Evolutionary conservation across 2,329 filamentous ascomycete species (phyloP), one percentile per base, ranked within the genome.

Genomic region (Anthostomella pinea): DNA sequence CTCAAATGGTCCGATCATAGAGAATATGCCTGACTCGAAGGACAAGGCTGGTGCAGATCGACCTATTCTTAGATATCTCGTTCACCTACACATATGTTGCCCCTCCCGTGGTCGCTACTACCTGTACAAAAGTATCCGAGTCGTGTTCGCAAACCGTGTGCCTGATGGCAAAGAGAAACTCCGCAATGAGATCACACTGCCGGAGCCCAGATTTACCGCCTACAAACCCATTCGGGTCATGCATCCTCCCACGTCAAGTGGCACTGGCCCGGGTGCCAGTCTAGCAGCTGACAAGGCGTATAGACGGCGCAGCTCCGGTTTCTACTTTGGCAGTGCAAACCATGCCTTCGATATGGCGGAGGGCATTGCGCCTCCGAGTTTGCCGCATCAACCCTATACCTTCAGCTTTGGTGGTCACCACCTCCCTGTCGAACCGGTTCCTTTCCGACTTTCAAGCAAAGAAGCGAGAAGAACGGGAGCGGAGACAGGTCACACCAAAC

Each of bases 81-180:
- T 95, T 35, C 93, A 98, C 57, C 58, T 98, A 33, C 88, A 97
- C 58, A 93, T 98, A 39, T 97, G 91, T 64, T 91, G 84, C 53
- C 85, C 88, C 1, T 79, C 83, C 1, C 85, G 83, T 46, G 88
- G 87, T 5, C 81, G 90, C 9, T 95, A 83, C 60, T 97, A 89
- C 53, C 70, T 98, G 5, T 93, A 97, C 68, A 94, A 93, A 54
- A 88, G 80, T 52, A 85, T 97, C 40, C 82, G 93, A 10, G 87
- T 97, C 22, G 91, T 98, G 3, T 98, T 98, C 59, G 93, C 93
- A 35, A 97, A 97, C 58, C 81, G 93, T 17, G 91, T 96, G 0
- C 91, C 93, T 0, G 93, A 97, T 52, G 91, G 88, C 25, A 95
- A 96, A 58, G 91, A 97, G 63, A 91, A 84, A 56, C 72, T 98